Evolutionary conservation across 768 basidiomycete genomes (phyloP).

Genomic region (Daedaleopsis nitida): DNA sequence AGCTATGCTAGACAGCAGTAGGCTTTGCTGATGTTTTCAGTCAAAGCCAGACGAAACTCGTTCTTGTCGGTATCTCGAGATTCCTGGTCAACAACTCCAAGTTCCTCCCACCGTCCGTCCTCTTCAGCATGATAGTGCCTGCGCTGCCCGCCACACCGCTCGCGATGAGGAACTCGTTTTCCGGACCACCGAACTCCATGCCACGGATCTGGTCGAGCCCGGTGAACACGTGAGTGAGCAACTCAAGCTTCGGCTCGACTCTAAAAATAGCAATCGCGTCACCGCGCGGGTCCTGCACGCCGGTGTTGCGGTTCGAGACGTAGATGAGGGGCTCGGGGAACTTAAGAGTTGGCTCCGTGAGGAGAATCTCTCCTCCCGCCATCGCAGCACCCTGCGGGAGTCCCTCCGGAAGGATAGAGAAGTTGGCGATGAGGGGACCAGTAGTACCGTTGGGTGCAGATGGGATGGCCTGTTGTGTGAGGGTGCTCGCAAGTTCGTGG

Average conservation of each 20-base stretch:
- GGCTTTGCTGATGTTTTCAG: neutral
- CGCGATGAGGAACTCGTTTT: conserved; percentile 57
- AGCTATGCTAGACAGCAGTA: too few relatives aligned
- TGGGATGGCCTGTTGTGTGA: conserved; percentile 61
- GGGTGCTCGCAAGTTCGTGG: conserved; percentile 57
- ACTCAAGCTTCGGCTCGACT: conserved; percentile 42
- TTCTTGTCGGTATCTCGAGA: conserved; percentile 50
- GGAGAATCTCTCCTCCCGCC: conserved; percentile 63
- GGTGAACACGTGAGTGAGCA: conserved; percentile 60
- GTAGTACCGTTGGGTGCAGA: conserved; percentile 50
- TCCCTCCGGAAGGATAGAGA: conserved; percentile 49
- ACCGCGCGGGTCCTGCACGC: conserved; percentile 49
- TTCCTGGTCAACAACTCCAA: conserved; percentile 57
- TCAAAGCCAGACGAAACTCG: conserved; percentile 54
- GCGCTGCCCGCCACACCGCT: conserved; percentile 53
- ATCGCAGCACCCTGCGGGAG: conserved; percentile 42
- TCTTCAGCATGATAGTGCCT: conserved; percentile 59
- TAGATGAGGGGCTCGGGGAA: conserved; percentile 63
- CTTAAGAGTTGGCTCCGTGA: conserved; percentile 45
- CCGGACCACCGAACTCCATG: conserved; percentile 56
- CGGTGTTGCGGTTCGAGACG: conserved; percentile 67
- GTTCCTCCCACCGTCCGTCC: conserved; percentile 54
- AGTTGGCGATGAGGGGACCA: conserved; percentile 48
- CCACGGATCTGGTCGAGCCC: conserved; percentile 66
- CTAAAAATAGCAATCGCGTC: conserved; percentile 69